Evolutionary conservation across 495 filamentous ascomycete genomes (phyloP), one percentile per base, ranked within the genome.

Genomic region (Pseudomonodictys pantanalensis): DNA sequence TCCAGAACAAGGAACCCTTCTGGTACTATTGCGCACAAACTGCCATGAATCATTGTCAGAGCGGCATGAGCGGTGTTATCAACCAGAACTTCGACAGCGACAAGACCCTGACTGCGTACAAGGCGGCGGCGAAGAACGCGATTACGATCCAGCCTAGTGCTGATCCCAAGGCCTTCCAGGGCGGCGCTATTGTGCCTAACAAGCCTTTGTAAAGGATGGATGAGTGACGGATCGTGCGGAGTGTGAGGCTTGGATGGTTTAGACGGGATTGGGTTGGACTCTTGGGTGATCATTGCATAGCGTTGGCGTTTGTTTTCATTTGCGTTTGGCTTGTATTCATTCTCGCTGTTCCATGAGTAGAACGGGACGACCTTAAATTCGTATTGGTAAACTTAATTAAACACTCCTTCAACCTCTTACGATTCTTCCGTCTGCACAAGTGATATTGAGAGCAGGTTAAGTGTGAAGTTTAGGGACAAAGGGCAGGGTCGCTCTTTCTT

Each of bases 21-120:
- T 68, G 65, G 65, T 65, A 44, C 52, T 68, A 68, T 42, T 68
- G 65, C 57, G 20, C 50, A n/a, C 62, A 67, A 51, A 59, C 59
- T 0, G 44, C 10, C n/a, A 49, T 42, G 24, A 48, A 56, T 25
- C 66, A 68, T 49, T 68, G 66, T 58, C 57, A 68, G 62, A 62
- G 2, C 4, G 66, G 66, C 25, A 68, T 68, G 66, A 23, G 24
- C 12, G 51, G 52, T 17, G 66, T 68, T 6, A 60, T 68, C 42
- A 68, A 68, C 51, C 66, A 68, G 62, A 62, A 65, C 66, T 68
- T 68, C 25, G 35, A 56, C 17, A 18, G 52, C 25, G 30, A 42
- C 6, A 58, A 54, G 26, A 68, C 62, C 0, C 50, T 68, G 3
- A 35, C 52, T 1, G 58, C 57, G 29, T 68, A 68, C 24, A 65